phyloP scores from a whole-genome alignment of 2,329 filamentous ascomycete genomes.

The Apiospora pterosperma region DNA sequence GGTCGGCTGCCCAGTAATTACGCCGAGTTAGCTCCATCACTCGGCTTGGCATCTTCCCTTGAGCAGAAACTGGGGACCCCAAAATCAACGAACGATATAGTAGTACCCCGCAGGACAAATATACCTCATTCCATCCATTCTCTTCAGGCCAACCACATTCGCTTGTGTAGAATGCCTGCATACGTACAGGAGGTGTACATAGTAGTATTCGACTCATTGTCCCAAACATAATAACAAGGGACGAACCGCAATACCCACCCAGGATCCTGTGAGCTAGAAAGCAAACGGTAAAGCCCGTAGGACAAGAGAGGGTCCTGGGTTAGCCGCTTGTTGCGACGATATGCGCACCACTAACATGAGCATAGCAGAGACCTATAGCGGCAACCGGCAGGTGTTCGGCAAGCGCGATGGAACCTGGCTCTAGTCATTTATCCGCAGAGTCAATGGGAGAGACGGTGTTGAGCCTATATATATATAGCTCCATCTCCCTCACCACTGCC shows the following conservation, averaged over 20 bases:
- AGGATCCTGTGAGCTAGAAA: background rate
- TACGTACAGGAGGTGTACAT: background rate
- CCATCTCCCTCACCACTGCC: background rate
- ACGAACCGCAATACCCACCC: background rate
- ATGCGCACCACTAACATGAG: background rate
- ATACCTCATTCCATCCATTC: background rate
- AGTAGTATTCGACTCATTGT: background rate
- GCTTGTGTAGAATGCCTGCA: background rate
- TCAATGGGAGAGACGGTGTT: background rate
- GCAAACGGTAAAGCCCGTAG: background rate
- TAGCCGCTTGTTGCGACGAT: background rate
- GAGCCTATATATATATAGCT: background rate
- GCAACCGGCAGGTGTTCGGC: background rate
- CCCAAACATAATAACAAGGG: background rate
- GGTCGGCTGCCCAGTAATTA: constrained; percentile 3
- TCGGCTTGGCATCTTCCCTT: constrained; percentile 1
- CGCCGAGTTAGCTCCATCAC: constrained; percentile 5
- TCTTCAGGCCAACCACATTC: background rate
- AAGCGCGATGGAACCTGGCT: background rate
- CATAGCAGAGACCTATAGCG: background rate
- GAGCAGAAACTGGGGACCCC: constrained; percentile 2
- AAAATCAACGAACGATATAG: background rate
- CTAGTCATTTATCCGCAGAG: constrained; percentile 1
- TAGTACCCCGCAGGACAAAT: background rate
- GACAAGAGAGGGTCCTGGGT: background rate